These are phyloP conservation scores for Neurospora tetrasperma DNA, from an alignment of 495 filamentous ascomycete genomes.

Conservation along the genomic window DNA sequence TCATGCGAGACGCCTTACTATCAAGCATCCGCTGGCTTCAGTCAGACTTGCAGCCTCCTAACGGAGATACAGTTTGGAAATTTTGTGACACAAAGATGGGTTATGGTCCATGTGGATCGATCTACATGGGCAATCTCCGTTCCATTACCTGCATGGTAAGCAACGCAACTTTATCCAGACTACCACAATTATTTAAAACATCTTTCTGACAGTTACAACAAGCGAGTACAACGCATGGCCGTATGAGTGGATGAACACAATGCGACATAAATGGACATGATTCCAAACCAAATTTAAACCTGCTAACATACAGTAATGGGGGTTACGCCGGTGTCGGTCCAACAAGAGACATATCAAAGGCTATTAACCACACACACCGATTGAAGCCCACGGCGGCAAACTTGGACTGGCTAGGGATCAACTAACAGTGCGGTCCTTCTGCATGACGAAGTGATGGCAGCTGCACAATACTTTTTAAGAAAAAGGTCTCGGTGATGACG, in stretches of 20 bases:
- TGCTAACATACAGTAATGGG: background rate
- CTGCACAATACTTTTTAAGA: background rate
- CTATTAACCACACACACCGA: background rate
- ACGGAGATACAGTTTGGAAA: background rate
- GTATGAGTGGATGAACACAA: background rate
- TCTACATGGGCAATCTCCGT: background rate
- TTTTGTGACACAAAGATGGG: background rate
- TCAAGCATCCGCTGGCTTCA: background rate
- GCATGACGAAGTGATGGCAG: background rate
- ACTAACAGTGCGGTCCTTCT: background rate
- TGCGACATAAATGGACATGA: background rate
- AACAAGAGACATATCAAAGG: background rate
- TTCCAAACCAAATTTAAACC: background rate
- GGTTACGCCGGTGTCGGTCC: background rate
- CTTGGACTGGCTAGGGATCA: background rate
- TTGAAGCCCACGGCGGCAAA: background rate
- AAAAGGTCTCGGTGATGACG: background rate
- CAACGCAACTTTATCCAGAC: background rate
- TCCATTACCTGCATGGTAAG: background rate
- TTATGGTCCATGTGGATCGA: background rate
- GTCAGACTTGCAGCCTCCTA: background rate
- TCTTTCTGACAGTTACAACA: background rate
- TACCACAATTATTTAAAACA: background rate
- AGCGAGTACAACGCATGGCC: background rate
- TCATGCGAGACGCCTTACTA: background rate